Percentiles rank a stretch among this genome's conserved stretches.
These are phyloP conservation scores for Kluyveromyces sp. DNA, from an alignment of 1,139 yeast species.

Conservation along the genomic window DNA sequence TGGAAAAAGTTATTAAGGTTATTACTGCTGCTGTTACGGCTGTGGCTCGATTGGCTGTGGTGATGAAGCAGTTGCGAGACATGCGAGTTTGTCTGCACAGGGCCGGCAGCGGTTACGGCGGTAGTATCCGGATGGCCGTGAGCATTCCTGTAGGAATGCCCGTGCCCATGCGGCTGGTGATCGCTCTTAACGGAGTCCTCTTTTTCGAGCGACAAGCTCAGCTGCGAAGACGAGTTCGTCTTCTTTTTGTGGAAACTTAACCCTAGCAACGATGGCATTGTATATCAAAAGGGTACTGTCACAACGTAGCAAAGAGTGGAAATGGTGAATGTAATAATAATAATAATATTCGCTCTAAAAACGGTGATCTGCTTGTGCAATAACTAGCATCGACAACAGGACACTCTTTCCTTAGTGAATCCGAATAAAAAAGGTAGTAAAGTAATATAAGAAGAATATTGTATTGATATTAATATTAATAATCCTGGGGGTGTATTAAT, in stretches of 20 bases:
- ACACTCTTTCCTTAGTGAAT: too few relatives aligned
- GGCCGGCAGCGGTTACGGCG: slow-evolving; percentile 1
- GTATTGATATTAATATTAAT: too few relatives aligned
- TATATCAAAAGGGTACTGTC: background rate
- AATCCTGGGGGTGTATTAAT: too few relatives aligned
- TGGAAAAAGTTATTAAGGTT: background rate
- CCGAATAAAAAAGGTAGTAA: too few relatives aligned
- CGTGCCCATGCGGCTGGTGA: background rate
- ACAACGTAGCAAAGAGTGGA: too few relatives aligned
- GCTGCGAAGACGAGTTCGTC: slow-evolving; percentile 1
- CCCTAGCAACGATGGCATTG: slow-evolving; percentile 7
- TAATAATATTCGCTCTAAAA: too few relatives aligned
- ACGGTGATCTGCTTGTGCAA: too few relatives aligned
- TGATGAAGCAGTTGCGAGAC: background rate
- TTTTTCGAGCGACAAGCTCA: background rate
- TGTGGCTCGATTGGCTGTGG: slow-evolving; percentile 1
- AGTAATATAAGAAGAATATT: too few relatives aligned
- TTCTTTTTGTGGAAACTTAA: slow-evolving; percentile 7
- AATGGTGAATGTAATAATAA: too few relatives aligned
- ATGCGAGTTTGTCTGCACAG: background rate
- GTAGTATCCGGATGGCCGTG: background rate
- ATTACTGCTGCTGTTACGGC: background rate
- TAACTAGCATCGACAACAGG: too few relatives aligned
- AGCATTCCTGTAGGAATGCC: background rate
- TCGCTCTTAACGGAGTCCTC: background rate